phyloP scores from a whole-genome alignment of 805 yeast genomes.

The Zygosaccharomyces gambellarensis region DNA sequence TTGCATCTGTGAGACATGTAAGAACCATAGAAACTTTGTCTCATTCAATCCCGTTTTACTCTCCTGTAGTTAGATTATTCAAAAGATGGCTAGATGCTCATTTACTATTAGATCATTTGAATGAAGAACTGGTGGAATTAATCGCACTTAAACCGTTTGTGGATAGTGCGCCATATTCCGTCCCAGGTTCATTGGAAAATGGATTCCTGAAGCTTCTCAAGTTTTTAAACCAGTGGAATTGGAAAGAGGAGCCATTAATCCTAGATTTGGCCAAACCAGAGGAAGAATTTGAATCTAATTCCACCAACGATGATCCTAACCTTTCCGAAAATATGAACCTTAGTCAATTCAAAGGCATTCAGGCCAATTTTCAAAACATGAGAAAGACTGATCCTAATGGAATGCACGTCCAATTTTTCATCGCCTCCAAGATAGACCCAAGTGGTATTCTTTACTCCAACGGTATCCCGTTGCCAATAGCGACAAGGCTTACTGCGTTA shows the following conservation, averaged over 20 bases:
- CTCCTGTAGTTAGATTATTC: slow-evolving; percentile 78
- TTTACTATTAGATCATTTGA: slow-evolving; percentile 60
- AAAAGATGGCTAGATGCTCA: slow-evolving; percentile 90
- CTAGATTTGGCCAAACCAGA: slow-evolving; percentile 63
- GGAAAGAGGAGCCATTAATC: slow-evolving; percentile 84
- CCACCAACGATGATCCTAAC: slow-evolving; percentile 34
- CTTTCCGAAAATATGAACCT: slow-evolving; percentile 59
- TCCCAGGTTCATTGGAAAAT: slow-evolving; percentile 71
- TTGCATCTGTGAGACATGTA: slow-evolving; percentile 72
- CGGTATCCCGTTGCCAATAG: slow-evolving; percentile 63
- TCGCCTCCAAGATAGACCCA: slow-evolving; percentile 80
- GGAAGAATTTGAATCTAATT: slow-evolving; percentile 36
- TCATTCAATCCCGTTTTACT: slow-evolving; percentile 64
- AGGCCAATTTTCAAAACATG: slow-evolving; percentile 58
- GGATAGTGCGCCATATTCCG: slow-evolving; percentile 77
- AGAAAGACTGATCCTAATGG: slow-evolving; percentile 81
- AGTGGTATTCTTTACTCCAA: slow-evolving; percentile 82
- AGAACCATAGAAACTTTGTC: slow-evolving; percentile 69
- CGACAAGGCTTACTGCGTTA: slow-evolving; percentile 82
- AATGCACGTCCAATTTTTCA: slow-evolving; percentile 69
- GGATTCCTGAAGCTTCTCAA: slow-evolving; percentile 75
- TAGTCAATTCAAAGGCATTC: slow-evolving; percentile 56
- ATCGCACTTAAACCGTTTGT: slow-evolving; percentile 79
- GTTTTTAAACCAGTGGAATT: slow-evolving; percentile 82
- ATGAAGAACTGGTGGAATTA: slow-evolving; percentile 77